These are phyloP conservation scores for Pichia scutulata DNA, from an alignment of 805 yeast genomes.

Conservation along the genomic window DNA sequence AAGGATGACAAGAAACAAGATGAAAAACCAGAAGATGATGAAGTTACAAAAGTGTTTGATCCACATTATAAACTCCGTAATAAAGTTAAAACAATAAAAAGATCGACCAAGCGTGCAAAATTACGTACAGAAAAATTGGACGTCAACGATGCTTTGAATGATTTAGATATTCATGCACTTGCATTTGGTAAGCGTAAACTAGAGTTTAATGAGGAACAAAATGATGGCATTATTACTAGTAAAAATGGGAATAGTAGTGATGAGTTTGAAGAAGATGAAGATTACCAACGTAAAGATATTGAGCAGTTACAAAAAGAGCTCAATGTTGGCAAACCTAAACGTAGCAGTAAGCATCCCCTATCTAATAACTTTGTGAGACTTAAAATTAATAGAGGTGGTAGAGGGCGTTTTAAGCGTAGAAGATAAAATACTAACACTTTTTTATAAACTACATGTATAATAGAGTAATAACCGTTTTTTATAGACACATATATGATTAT, in stretches of 20 bases:
- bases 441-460: no score
- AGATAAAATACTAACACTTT: constrained; percentile 4
- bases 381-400: constrained; percentile 25
- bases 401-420: constrained; percentile 17
- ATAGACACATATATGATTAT: background rate
- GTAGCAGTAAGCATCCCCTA: constrained; percentile 21
- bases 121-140: constrained; percentile 32
- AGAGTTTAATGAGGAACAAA: constrained; percentile 11
- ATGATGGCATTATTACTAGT: constrained; percentile 5
- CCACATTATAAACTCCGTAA: constrained; percentile 16
- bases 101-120: constrained; percentile 45
- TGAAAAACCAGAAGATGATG: constrained; percentile 13
- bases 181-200: constrained; percentile 13
- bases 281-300: constrained; percentile 14
- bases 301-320: constrained; percentile 9
- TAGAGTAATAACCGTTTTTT: no score
- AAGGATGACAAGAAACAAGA: constrained; percentile 11
- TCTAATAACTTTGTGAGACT: constrained; percentile 30
- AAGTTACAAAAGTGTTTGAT: constrained; percentile 3
- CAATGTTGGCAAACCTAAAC: constrained; percentile 14
- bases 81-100: constrained; percentile 39
- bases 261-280: constrained; percentile 18
- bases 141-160: constrained; percentile 27
- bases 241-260: constrained; percentile 14
- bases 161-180: constrained; percentile 36